These are phyloP conservation scores for Phytophthora citricola DNA, from an alignment of 352 stramenopile genomes.

Conservation along the genomic window DNA sequence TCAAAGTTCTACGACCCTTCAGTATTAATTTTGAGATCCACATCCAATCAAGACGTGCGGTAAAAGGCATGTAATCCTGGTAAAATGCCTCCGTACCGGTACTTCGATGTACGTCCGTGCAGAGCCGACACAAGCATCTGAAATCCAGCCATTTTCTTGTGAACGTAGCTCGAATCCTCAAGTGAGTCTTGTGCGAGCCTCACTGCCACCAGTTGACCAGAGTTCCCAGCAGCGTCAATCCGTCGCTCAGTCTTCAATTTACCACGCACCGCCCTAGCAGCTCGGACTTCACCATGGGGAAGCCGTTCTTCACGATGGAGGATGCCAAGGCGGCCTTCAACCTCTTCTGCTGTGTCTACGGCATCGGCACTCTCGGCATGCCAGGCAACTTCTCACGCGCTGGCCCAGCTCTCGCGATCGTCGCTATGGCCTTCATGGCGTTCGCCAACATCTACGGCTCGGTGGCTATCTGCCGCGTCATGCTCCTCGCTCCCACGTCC, in stretches of 20 bases:
- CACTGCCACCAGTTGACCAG: conserved; percentile 19
- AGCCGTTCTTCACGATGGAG: conserved; percentile 31
- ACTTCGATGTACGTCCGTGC: conserved; percentile 2
- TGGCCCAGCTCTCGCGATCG: conserved; percentile 21
- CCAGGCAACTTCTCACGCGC: conserved; percentile 15
- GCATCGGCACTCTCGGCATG: conserved; percentile 1
- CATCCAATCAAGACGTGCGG: conserved; percentile 20
- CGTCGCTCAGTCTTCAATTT: conserved; percentile 24
- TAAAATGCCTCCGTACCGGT: conserved; percentile 1
- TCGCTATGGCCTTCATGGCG: conserved; percentile 29
- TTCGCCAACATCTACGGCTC: conserved; percentile 28
- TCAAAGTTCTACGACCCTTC: conserved; percentile 8
- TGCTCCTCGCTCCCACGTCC: conserved; percentile 22
- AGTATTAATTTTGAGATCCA: conserved; percentile 5
- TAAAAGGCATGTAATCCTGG: conserved; percentile 18
- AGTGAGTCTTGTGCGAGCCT: conserved; percentile 3
- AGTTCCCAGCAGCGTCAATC: background rate
- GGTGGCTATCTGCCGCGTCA: conserved; percentile 24
- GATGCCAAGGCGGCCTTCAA: conserved; percentile 11
- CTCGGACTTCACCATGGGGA: conserved; percentile 18
- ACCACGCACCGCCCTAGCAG: conserved; percentile 9
- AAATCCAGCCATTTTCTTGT: too few species aligned
- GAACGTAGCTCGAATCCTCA: background rate
- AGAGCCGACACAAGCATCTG: background rate
- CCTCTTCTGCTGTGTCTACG: background rate